Base-by-base conservation (phyloP, 1,284 basidiomycete genomes). In the Ganoderma lucidum region DNA sequence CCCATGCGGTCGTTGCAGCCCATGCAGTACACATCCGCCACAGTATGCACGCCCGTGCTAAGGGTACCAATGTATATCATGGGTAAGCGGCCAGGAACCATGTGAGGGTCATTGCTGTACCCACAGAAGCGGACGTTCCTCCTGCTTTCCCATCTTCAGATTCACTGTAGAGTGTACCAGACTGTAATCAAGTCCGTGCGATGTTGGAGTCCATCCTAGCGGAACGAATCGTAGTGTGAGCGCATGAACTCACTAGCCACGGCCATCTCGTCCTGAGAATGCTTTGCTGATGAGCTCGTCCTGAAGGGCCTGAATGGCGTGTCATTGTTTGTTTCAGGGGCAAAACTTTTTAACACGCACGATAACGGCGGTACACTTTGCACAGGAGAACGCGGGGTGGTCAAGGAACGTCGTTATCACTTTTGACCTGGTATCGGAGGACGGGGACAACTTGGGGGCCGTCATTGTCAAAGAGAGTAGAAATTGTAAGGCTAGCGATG, bases 271-370 rank as follows among this genome's bases (percentile, higher is more conserved):
- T 0, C 94, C 94, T 30, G 92, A 92, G 82, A 96, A 96, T 0
- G 93, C 83, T 78, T 96, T 96, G 81, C 92, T 94, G 73, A 96
- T 93, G 12, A 95, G 81, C 74, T 96, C 94, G 76, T 96, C 94
- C 80, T 96, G 93, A n/a, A 94, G 83, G 28, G 90, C 87, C 92
- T 93, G 71, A 23, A 67, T 32, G 67, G 17, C 63, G 23, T 23
- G 23, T 44, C 28, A 17, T 37, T 14, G 23, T 53, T 6, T 39
- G 30, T 12, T 17, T 42, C 12, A 35, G 15, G 12, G n/a, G 41
- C n/a, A 60, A 28, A 3, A 6, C 9, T 62, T 55, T 35, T 55
- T 19, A 48, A 65, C 35, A 81, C 90, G 63, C 62, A 92, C 92
- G 65, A 93, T 87, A 14, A 88, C 86, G 15, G 89, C 87, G 55